phyloP scores from a whole-genome alignment of 2,329 filamentous ascomycete genomes.

The Hymenoscyphus salicellus region DNA sequence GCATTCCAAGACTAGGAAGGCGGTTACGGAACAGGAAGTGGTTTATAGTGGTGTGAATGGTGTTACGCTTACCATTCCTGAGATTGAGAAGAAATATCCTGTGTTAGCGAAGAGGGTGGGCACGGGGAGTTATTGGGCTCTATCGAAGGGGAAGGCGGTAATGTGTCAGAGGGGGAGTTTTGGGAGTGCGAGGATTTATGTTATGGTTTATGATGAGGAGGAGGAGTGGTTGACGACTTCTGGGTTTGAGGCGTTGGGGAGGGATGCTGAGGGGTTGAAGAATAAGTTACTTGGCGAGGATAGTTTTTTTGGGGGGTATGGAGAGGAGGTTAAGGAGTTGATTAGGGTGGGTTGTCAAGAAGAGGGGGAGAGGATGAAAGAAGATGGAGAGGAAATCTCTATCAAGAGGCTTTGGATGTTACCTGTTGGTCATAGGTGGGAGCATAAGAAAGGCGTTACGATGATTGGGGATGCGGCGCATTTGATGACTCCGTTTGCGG shows the following conservation, averaged over 20 bases:
- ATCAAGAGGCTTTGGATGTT: slow-evolving; percentile 31
- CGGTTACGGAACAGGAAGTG: slow-evolving; percentile 36
- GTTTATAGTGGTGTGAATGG: slow-evolving; percentile 38
- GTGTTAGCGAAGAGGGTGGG: slow-evolving; percentile 20
- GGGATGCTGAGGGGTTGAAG: slow-evolving; percentile 38
- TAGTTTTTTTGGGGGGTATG: slow-evolving; percentile 17
- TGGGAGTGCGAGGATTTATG: not conserved
- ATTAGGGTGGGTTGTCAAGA: slow-evolving; percentile 23
- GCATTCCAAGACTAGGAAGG: slow-evolving; percentile 40
- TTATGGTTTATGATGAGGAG: not conserved
- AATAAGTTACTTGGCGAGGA: slow-evolving; percentile 33
- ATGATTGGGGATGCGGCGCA: slow-evolving; percentile 51
- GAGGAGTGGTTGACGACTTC: not conserved
- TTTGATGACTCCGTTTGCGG: slow-evolving; percentile 44
- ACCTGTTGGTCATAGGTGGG: slow-evolving; percentile 18
- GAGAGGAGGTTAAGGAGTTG: slow-evolving; percentile 20
- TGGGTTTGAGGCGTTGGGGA: slow-evolving; percentile 30
- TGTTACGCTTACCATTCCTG: slow-evolving; percentile 27
- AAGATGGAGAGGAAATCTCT: slow-evolving; percentile 1
- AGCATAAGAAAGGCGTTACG: slow-evolving; percentile 39
- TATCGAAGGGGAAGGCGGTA: not conserved
- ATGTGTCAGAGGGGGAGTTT: not conserved
- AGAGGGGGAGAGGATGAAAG: slow-evolving; percentile 10
- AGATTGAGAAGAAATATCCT: slow-evolving; percentile 35
- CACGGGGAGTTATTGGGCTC: not conserved